These are phyloP conservation scores for Malassezia japonica DNA, from an alignment of 1,284 basidiomycete genomes.

Conservation along the genomic window DNA sequence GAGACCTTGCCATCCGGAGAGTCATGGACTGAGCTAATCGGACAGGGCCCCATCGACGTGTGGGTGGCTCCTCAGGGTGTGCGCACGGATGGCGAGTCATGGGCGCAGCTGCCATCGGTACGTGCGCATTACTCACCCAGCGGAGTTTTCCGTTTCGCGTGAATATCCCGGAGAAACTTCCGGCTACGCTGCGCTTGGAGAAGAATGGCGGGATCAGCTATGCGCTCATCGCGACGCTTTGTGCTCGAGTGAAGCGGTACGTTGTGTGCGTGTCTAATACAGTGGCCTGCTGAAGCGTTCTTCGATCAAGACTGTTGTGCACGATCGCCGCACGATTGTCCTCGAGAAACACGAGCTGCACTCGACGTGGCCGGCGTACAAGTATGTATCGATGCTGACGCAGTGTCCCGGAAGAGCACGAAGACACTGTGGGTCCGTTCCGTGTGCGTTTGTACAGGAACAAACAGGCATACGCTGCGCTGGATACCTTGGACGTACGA, in stretches of 20 bases:
- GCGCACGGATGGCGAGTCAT: slow-evolving; percentile 24
- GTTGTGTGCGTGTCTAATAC: slow-evolving; percentile 24
- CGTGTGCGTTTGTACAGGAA: slow-evolving; percentile 30
- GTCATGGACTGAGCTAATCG: slow-evolving; percentile 45
- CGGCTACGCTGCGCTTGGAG: slow-evolving; percentile 37
- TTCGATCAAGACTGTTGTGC: slow-evolving; percentile 1
- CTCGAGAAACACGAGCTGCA: slow-evolving; percentile 47
- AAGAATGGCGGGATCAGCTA: slow-evolving; percentile 40
- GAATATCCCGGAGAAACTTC: slow-evolving; percentile 37
- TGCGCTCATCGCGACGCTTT: slow-evolving; percentile 41
- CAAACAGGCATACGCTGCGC: slow-evolving; percentile 33
- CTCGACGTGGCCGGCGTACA: slow-evolving; percentile 42
- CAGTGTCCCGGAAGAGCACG: slow-evolving; percentile 26
- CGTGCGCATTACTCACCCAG: neutral
- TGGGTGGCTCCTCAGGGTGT: slow-evolving; percentile 26
- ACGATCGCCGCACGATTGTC: slow-evolving; percentile 32
- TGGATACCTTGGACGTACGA: slow-evolving; percentile 31
- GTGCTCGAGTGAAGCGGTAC: slow-evolving; percentile 32
- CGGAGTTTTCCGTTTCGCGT: slow-evolving; percentile 29
- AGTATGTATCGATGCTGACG: slow-evolving; percentile 8
- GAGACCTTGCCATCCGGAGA: slow-evolving; percentile 41
- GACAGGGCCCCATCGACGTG: slow-evolving; percentile 39
- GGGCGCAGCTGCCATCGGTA: slow-evolving; percentile 23
- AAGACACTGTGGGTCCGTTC: slow-evolving; percentile 24
- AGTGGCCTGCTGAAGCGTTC: slow-evolving; percentile 28